These are phyloP conservation scores for Aspergillus candidus DNA, from an alignment of 2,329 filamentous ascomycete genomes.

Conservation along the genomic window DNA sequence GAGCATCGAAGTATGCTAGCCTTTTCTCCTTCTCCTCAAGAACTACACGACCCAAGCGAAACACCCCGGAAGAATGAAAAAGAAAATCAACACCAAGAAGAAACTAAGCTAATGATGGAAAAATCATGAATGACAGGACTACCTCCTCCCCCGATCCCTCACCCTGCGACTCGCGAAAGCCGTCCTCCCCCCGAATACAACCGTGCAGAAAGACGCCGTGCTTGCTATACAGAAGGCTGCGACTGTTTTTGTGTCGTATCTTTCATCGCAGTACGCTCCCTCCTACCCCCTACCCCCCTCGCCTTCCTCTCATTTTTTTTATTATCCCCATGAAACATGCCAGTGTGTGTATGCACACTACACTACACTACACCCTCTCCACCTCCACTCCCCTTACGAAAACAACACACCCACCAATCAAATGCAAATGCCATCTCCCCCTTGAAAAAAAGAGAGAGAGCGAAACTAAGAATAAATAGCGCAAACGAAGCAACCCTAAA, in stretches of 20 bases:
- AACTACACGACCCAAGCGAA: neutral
- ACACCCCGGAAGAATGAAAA: too few species aligned
- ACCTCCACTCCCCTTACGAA: too few species aligned
- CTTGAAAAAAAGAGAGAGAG: too few species aligned
- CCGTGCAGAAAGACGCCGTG: slow-evolving; percentile 60
- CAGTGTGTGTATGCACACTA: too few species aligned
- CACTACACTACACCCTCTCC: too few species aligned
- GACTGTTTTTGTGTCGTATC: slow-evolving; percentile 61
- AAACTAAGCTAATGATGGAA: too few species aligned
- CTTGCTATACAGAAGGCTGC: slow-evolving; percentile 60
- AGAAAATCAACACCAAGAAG: too few species aligned
- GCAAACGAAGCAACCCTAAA: slow-evolving; percentile 57
- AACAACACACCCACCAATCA: too few species aligned
- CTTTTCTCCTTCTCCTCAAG: neutral
- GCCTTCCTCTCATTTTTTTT: too few species aligned
- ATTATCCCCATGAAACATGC: too few species aligned
- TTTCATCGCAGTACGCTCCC: slow-evolving; percentile 50
- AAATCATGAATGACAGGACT: slow-evolving; percentile 48
- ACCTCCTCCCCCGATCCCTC: slow-evolving; percentile 57
- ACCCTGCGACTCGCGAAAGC: slow-evolving; percentile 58
- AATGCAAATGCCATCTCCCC: too few species aligned
- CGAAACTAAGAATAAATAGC: slow-evolving; percentile 30
- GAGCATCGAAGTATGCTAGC: slow-evolving; percentile 33
- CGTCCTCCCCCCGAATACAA: slow-evolving; percentile 58
- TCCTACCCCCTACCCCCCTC: neutral